phyloP scores from a whole-genome alignment of 2,329 filamentous ascomycete genomes.

The Colletotrichum chlorophyti region DNA sequence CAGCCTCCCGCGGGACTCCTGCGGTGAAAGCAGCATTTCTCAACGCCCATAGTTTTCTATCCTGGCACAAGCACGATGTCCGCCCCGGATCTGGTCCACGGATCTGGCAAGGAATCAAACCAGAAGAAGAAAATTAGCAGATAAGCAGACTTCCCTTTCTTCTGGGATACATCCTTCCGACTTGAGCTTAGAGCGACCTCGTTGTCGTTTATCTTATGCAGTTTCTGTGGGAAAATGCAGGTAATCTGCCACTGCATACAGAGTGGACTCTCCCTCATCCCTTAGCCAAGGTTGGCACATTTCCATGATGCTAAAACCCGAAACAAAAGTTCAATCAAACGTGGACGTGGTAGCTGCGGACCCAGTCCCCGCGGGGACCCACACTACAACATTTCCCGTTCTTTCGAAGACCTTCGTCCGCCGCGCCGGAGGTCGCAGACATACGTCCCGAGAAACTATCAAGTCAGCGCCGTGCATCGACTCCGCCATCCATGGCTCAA shows the following conservation, averaged over 20 bases:
- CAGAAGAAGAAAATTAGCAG: no score
- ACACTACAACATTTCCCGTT: conserved; percentile 2
- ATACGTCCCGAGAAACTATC: background rate
- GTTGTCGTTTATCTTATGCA: no score
- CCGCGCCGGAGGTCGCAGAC: conserved; percentile 1
- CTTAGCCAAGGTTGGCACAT: conserved; percentile 19
- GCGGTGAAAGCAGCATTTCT: conserved; percentile 10
- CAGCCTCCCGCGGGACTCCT: background rate
- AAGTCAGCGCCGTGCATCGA: background rate
- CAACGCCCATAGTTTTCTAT: background rate
- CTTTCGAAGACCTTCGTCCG: conserved; percentile 21
- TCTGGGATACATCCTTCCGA: background rate
- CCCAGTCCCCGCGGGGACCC: conserved; percentile 3
- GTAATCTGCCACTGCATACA: background rate
- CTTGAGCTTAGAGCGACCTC: background rate
- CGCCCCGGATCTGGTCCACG: background rate
- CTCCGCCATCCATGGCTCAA: no score
- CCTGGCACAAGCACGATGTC: no score
- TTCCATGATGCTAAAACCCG: background rate
- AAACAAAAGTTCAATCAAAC: background rate
- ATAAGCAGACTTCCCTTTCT: background rate
- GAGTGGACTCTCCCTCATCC: background rate
- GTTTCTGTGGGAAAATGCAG: conserved; percentile 5
- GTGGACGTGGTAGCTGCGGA: background rate
- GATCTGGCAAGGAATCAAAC: conserved; percentile 7